These are phyloP conservation scores for Plasmopara muralis DNA, from an alignment of 352 stramenopile species.

Conservation along the genomic window DNA sequence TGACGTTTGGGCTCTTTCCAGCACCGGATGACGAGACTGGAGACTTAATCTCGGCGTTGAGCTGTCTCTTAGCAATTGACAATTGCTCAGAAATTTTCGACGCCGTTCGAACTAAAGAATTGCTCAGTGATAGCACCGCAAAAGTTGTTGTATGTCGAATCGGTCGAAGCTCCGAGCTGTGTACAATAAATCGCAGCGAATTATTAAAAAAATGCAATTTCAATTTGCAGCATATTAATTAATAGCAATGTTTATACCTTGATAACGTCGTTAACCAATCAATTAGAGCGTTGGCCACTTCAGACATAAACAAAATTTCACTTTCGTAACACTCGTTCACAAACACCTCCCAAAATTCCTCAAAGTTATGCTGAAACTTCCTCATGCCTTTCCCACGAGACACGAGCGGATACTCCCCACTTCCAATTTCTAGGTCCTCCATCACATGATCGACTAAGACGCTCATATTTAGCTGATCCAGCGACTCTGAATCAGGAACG, in stretches of 20 bases:
- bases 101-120: constrained; percentile 50
- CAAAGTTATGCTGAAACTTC: constrained; percentile 60
- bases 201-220: neutral
- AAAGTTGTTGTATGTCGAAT: constrained; percentile 77
- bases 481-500: constrained; percentile 38
- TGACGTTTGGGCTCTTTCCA: constrained; percentile 44
- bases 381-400: constrained; percentile 50
- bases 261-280: constrained; percentile 81
- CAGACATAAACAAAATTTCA: constrained; percentile 69
- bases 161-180: constrained; percentile 72
- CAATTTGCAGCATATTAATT: neutral
- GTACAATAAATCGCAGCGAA: constrained; percentile 2
- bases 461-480: constrained; percentile 70
- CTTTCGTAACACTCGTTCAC: constrained; percentile 76
- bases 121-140: constrained; percentile 57
- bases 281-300: constrained; percentile 55
- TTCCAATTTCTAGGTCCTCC: constrained; percentile 50
- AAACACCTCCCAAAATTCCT: constrained; percentile 72
- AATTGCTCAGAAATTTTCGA: constrained; percentile 54
- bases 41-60: constrained; percentile 46
- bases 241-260: constrained; percentile 26
- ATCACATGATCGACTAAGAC: constrained; percentile 61
- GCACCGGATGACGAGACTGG: constrained; percentile 17
- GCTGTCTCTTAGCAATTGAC: constrained; percentile 57
- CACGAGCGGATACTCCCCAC: constrained; percentile 61